phyloP scores from a whole-genome alignment of 129 eudicot genomes.

The Helianthus tuberosus region DNA sequence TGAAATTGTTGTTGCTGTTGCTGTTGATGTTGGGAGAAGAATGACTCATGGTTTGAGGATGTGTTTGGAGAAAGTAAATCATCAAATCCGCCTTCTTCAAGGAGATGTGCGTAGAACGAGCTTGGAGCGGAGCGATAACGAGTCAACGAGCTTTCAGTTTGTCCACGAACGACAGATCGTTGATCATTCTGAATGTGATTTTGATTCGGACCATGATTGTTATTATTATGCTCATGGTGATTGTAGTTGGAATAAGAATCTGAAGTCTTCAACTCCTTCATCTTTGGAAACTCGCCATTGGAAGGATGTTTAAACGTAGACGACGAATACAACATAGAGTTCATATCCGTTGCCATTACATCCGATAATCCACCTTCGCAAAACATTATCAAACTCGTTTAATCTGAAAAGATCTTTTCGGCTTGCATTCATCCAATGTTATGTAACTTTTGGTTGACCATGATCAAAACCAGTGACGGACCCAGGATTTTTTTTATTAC shows the following conservation, averaged over 20 bases:
- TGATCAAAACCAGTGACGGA: too few species aligned
- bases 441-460: neutral
- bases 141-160: conserved; percentile 29
- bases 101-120: conserved; percentile 45
- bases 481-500: too few species aligned
- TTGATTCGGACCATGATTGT: conserved; percentile 14
- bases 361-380: conserved; percentile 19
- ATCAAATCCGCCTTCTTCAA: conserved; percentile 40
- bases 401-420: neutral
- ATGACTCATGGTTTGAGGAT: conserved; percentile 22
- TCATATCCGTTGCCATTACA: conserved; percentile 48
- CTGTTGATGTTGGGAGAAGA: conserved; percentile 21
- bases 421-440: neutral
- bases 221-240: conserved; percentile 6
- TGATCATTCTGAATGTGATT: conserved; percentile 12
- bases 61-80: conserved; percentile 21
- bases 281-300: conserved; percentile 41
- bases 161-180: neutral
- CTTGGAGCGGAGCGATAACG: conserved; percentile 78
- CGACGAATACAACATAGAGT: conserved; percentile 32
- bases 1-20: neutral
- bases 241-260: conserved; percentile 33
- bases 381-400: conserved; percentile 19
- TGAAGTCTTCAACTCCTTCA: conserved; percentile 38
- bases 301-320: conserved; percentile 42